Conservation (phyloP, 257 asterid species). For the Solanum bulbocastanum region DNA sequence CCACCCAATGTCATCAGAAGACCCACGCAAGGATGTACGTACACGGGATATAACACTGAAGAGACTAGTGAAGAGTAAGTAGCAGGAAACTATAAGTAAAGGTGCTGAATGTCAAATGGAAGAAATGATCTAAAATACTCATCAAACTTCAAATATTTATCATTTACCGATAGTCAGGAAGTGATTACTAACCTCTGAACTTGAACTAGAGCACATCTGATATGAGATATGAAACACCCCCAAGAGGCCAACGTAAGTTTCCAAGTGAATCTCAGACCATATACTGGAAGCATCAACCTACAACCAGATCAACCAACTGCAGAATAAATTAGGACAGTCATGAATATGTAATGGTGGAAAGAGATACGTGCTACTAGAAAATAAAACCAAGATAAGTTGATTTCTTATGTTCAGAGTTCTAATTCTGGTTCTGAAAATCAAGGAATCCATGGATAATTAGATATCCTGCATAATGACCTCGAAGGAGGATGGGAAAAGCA, state of each 20-base stretch:
- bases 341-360: neutral
- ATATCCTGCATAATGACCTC: neutral
- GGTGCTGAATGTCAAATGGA: neutral
- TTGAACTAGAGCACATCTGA: slow-evolving; percentile 35
- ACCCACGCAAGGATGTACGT: slow-evolving; percentile 56
- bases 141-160: neutral
- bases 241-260: slow-evolving; percentile 44
- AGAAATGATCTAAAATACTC: neutral
- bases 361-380: neutral
- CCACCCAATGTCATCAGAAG: slow-evolving; percentile 96
- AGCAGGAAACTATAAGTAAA: neutral
- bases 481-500: neutral
- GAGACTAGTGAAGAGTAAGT: slow-evolving; percentile 2
- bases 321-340: slow-evolving; percentile 1
- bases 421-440: neutral
- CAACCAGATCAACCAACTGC: slow-evolving; percentile 10
- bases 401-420: neutral
- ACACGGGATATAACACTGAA: slow-evolving; percentile 48
- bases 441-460: neutral
- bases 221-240: slow-evolving; percentile 30
- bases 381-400: neutral
- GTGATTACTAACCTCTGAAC: slow-evolving; percentile 35
- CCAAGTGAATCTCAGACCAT: slow-evolving; percentile 44
- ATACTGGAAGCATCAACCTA: slow-evolving; percentile 69
- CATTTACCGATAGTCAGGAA: neutral